phyloP scores from a whole-genome alignment of 805 yeast genomes.

The Candida sphagnicola region DNA sequence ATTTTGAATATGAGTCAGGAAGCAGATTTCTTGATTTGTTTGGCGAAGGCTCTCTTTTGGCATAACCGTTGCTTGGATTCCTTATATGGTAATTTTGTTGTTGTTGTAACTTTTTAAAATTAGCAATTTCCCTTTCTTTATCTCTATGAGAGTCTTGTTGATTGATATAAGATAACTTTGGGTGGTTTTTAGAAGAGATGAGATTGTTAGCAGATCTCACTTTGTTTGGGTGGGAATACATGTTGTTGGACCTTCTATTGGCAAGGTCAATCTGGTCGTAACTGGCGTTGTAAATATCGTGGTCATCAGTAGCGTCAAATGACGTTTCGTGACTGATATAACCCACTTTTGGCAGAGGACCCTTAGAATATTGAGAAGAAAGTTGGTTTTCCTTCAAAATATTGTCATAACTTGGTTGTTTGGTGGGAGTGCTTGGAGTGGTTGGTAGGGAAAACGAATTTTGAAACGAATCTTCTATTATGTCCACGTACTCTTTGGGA shows the following conservation, averaged over 20 bases:
- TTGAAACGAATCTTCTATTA: conserved; percentile 34
- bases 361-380: conserved; percentile 1
- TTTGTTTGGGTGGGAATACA: conserved; percentile 8
- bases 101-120: conserved; percentile 25
- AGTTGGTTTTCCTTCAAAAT: background rate
- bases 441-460: conserved; percentile 14
- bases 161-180: conserved; percentile 12
- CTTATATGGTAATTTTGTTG: conserved; percentile 27
- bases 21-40: background rate
- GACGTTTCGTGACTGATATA: conserved; percentile 11
- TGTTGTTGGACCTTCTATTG: conserved; percentile 1
- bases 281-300: conserved; percentile 17
- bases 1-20: background rate
- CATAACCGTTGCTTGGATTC: conserved; percentile 8
- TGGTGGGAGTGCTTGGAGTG: conserved; percentile 11
- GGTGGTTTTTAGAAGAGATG: conserved; percentile 14
- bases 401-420: background rate
- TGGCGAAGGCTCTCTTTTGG: background rate
- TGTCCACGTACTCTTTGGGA: conserved; percentile 80
- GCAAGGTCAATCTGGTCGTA: conserved; percentile 11
- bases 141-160: conserved; percentile 16
- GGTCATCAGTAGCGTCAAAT: conserved; percentile 14
- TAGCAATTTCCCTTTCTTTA: conserved; percentile 27
- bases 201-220: conserved; percentile 12
- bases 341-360: conserved; percentile 10